These are phyloP conservation scores for Candida montana DNA, from an alignment of 805 yeast species.

Conservation along the genomic window DNA sequence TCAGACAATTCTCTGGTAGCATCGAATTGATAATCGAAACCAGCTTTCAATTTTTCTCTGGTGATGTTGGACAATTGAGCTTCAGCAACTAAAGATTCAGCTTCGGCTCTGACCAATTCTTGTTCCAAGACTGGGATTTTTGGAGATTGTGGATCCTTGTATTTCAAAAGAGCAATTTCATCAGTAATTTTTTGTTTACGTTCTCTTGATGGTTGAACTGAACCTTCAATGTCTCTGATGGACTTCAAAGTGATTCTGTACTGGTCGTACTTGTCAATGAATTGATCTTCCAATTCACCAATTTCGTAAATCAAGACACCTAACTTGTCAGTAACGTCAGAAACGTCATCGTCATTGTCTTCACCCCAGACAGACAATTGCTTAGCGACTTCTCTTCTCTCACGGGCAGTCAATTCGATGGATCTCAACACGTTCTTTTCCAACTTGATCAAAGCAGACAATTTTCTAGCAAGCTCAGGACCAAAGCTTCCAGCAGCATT, in stretches of 20 bases:
- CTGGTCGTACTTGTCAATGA: conserved; percentile 96
- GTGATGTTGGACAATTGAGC: conserved; percentile 98
- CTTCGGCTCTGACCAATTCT: conserved; percentile 98
- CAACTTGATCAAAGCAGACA: conserved; percentile 88
- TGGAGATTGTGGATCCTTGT: conserved; percentile 97
- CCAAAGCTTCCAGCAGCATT: conserved; percentile 88
- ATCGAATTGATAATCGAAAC: conserved; percentile 95
- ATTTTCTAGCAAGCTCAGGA: conserved; percentile 89
- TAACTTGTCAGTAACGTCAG: conserved; percentile 94
- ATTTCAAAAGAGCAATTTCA: conserved; percentile 94
- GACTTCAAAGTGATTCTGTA: conserved; percentile 94
- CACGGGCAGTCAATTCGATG: conserved; percentile 86
- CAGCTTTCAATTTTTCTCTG: conserved; percentile 95
- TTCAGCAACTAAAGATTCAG: conserved; percentile 97
- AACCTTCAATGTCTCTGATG: conserved; percentile 92
- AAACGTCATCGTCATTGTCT: conserved; percentile 94
- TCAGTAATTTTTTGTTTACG: conserved; percentile 97
- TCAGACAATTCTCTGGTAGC: conserved; percentile 92
- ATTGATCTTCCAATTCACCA: conserved; percentile 97
- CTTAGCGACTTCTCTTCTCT: conserved; percentile 94
- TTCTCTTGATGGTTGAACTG: conserved; percentile 97
- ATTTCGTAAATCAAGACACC: conserved; percentile 94
- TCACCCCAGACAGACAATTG: conserved; percentile 98
- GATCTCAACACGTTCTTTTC: conserved; percentile 95
- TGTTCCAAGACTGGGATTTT: conserved; percentile 94